Percentiles rank a stretch among this genome's conserved stretches.
phyloP scores from a whole-genome alignment of 345 rosid species.

The rapeseed (Brassica napus) region DNA sequence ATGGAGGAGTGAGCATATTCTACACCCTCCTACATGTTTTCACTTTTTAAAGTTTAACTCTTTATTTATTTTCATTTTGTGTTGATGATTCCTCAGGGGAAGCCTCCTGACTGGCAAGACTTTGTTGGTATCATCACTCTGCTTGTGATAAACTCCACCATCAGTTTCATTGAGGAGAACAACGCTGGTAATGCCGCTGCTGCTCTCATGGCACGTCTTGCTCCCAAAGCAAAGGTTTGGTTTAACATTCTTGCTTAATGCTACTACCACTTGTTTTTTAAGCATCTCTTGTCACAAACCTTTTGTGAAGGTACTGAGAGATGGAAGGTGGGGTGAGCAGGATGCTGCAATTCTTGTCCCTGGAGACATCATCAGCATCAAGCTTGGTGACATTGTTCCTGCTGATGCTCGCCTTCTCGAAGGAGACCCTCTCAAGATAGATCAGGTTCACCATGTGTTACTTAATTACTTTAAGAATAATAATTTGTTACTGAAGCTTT shows the following conservation, averaged over 20 bases:
- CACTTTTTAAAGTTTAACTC: not conserved
- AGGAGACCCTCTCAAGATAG: constrained; percentile 94
- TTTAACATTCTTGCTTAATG: constrained; percentile 11
- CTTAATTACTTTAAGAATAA: too few relatives aligned
- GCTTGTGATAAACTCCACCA: constrained; percentile 90
- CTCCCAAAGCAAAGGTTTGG: constrained; percentile 90
- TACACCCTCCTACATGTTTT: not conserved
- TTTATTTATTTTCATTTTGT: constrained; percentile 9
- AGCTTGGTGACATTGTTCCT: constrained; percentile 93
- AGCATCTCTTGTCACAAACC: not conserved
- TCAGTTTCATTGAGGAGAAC: constrained; percentile 95
- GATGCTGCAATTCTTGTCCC: constrained; percentile 91
- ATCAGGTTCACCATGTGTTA: too few relatives aligned
- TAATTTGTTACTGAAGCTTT: constrained; percentile 22
- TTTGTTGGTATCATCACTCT: constrained; percentile 91
- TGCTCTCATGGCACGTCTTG: constrained; percentile 97
- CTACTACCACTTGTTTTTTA: constrained; percentile 4
- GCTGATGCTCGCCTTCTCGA: constrained; percentile 98
- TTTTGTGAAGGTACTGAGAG: constrained; percentile 79
- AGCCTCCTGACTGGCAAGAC: constrained; percentile 99
- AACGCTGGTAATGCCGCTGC: constrained; percentile 99
- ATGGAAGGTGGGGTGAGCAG: constrained; percentile 93
- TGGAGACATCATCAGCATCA: constrained; percentile 86
- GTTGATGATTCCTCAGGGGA: constrained; percentile 52
- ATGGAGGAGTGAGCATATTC: constrained; percentile 79